A percentile compares a stretch with the other conserved stretches of the same genome.
phyloP scores from a whole-genome alignment of 1,284 basidiomycete species.

The Moesziomyces parantarcticus region DNA sequence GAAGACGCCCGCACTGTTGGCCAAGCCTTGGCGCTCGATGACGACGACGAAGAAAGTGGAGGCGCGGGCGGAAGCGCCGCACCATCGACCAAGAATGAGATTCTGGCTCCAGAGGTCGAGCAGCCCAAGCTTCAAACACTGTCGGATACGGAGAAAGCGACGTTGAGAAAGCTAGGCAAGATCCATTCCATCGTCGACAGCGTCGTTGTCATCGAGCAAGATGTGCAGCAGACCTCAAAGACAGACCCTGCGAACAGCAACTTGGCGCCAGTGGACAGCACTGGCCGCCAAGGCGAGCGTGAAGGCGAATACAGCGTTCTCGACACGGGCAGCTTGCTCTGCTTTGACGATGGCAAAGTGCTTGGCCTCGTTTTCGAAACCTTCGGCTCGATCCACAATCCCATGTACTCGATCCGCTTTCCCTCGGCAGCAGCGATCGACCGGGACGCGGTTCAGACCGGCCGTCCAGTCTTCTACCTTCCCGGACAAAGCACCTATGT shows the following conservation, averaged over 20 bases:
- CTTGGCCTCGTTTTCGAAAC: constrained; percentile 89
- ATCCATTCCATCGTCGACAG: constrained; percentile 63
- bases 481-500: constrained; percentile 81
- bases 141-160: constrained; percentile 31
- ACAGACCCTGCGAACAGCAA: constrained; percentile 1
- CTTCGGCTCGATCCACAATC: constrained; percentile 85
- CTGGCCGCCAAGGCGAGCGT: constrained; percentile 43
- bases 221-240: constrained; percentile 28
- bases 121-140: constrained; percentile 37
- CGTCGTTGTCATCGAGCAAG: constrained; percentile 63
- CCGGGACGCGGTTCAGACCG: constrained; percentile 18
- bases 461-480: constrained; percentile 77
- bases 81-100: constrained; percentile 61
- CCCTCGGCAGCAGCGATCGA: constrained; percentile 66
- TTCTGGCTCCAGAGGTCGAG: constrained; percentile 44
- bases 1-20: constrained; percentile 3
- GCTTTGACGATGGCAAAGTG: constrained; percentile 83
- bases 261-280: constrained; percentile 41
- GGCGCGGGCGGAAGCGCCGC: constrained; percentile 13
- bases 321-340: constrained; percentile 86
- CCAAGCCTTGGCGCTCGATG: constrained; percentile 14
- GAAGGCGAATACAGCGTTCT: constrained; percentile 74
- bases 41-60: constrained; percentile 48
- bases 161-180: constrained; percentile 49
- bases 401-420: constrained; percentile 80